Evolutionary conservation across 352 stramenopile genomes (phyloP), one percentile per base, ranked within the genome.

Genomic region (Phytophthora kernoviae): DNA sequence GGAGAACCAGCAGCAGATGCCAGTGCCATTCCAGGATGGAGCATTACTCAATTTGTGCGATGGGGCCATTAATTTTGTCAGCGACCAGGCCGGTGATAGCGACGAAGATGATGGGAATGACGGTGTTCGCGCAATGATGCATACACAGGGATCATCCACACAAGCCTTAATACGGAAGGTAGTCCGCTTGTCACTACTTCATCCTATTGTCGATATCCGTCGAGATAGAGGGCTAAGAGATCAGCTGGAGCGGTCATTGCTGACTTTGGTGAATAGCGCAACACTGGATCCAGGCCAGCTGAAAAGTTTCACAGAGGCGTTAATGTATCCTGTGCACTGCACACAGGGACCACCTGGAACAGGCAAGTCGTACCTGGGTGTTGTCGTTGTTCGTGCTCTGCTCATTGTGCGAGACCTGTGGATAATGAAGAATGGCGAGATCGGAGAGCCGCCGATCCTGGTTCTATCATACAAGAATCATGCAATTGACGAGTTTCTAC

Each of bases 381-480:
- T 90, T 2, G 73, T 97, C 1, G 68, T 96, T 11, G 82, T 91
- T 22, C 79, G 88, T 33, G 87, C 90, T 11, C 72, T 97, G 47
- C 49, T 93, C 20, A 63, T 93, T 18, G 71, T 96, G 5, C 75
- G 88, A 6, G 72, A 82, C 9, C 54, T 89, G 4, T 96, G 86
- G 88, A 89, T 92, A 44, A 26, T 56, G 15, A 78, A 90, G 37
- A 86, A 77, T 20, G 64, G 58, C 15, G 86, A 81, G 24, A 68
- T 94, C 20, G 84, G 81, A 0, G 70, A 86, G 17, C 84, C 83
- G 11, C 86, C 86, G 7, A 94, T 95, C 39, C 61, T 96, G 21
- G 81, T 94, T 15, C 55, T 96, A 6, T 93, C 78, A 21, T 96
- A 96, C 74, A 96, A 95, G 58, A 96, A 96, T 58, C 86, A 96